phyloP scores from a whole-genome alignment of 441 rosid species.

The Populus trichocarpa region DNA sequence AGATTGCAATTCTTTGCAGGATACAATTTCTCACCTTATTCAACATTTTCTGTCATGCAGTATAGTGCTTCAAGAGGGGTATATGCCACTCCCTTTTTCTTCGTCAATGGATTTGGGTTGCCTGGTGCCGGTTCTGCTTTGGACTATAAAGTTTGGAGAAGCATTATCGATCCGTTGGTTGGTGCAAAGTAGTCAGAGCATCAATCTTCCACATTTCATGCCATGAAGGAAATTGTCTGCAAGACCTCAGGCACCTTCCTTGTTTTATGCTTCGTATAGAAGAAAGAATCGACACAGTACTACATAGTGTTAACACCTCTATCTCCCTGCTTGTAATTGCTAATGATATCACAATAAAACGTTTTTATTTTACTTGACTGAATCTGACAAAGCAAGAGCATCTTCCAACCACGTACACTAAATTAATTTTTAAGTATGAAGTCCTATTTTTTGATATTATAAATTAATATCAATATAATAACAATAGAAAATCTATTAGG shows the following conservation, averaged over 20 bases:
- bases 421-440: too few species aligned
- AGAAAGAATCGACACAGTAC: background rate
- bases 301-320: background rate
- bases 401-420: too few species aligned
- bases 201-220: constrained; percentile 23
- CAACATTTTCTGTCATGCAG: constrained; percentile 34
- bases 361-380: background rate
- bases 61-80: constrained; percentile 71
- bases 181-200: constrained; percentile 14
- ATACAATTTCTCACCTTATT: too few species aligned
- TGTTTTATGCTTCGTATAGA: background rate
- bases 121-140: constrained; percentile 57
- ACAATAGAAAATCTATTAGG: too few species aligned
- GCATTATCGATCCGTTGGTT: constrained; percentile 57
- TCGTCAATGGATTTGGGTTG: constrained; percentile 66
- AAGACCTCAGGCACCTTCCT: background rate
- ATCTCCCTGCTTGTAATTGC: background rate
- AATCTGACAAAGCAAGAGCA: background rate
- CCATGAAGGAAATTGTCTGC: constrained; percentile 15
- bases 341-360: background rate
- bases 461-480: too few species aligned
- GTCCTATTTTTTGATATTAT: too few species aligned
- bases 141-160: constrained; percentile 59
- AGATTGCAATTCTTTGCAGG: too few species aligned
- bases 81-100: constrained; percentile 65